A percentile compares a stretch with the other conserved stretches of the same genome.
Conservation (phyloP, 2,329 filamentous ascomycete species). For the Simplicillium sp. region DNA sequence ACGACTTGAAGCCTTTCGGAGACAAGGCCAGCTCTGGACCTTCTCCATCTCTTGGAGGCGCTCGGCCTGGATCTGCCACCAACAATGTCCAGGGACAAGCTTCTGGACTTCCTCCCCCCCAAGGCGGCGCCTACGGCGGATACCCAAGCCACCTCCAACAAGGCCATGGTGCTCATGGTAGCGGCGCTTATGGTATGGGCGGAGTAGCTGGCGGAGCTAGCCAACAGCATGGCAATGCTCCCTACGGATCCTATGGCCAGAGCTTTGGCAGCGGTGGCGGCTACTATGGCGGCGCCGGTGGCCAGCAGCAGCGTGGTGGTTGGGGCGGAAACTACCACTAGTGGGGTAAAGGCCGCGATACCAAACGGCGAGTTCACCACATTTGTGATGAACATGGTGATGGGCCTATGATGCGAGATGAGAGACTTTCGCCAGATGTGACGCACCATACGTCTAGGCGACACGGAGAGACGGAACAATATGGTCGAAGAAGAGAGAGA, state of each 20-base stretch:
- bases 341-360: constrained; percentile 21
- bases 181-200: constrained; percentile 45
- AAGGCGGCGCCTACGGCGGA: constrained; percentile 39
- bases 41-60: constrained; percentile 45
- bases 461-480: not conserved
- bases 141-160: constrained; percentile 44
- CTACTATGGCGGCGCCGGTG: constrained; percentile 31
- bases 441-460: not conserved
- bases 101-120: constrained; percentile 45
- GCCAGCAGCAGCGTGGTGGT: constrained; percentile 38
- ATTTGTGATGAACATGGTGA: constrained; percentile 1
- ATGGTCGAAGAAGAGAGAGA: not conserved
- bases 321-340: constrained; percentile 54
- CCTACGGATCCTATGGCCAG: constrained; percentile 43
- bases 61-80: constrained; percentile 48
- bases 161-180: constrained; percentile 43
- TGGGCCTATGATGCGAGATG: constrained; percentile 1
- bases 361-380: constrained; percentile 4
- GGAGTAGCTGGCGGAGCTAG: constrained; percentile 30
- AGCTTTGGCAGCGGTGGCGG: constrained; percentile 37
- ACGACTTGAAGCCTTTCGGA: constrained; percentile 51
- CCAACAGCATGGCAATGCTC: constrained; percentile 42
- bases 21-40: constrained; percentile 47
- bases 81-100: constrained; percentile 40
- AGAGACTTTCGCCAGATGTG: not conserved